Conservation (phyloP, 768 basidiomycete genomes). For the Tylopilus subfusipes region DNA sequence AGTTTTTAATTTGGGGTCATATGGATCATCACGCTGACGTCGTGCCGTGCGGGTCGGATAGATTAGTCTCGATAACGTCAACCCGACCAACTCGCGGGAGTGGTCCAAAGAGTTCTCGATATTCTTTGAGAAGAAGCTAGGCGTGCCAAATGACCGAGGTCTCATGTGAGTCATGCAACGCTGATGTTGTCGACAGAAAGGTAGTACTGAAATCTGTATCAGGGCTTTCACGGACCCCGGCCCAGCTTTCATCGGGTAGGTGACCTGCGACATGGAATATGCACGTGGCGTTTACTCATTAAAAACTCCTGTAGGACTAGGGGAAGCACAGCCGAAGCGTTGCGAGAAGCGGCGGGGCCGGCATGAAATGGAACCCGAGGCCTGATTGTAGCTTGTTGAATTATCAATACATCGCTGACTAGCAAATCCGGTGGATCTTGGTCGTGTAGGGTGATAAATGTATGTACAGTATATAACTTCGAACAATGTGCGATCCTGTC, state of each 20-base stretch:
- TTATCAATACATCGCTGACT: too few relatives aligned
- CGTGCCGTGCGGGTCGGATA: slow-evolving; percentile 28
- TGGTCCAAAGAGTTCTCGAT: slow-evolving; percentile 56
- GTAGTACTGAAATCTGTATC: neutral
- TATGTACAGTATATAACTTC: too few relatives aligned
- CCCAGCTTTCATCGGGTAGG: slow-evolving; percentile 24
- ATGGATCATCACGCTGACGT: neutral
- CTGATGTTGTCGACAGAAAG: neutral
- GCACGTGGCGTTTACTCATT: neutral
- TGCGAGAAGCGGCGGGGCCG: slow-evolving; percentile 1
- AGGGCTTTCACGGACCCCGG: slow-evolving; percentile 30
- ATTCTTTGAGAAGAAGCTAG: slow-evolving; percentile 54
- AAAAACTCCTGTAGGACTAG: slow-evolving; percentile 2
- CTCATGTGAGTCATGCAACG: slow-evolving; percentile 46
- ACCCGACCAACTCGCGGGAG: slow-evolving; percentile 40
- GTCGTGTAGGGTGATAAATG: too few relatives aligned
- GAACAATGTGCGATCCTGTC: too few relatives aligned
- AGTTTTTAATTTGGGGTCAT: neutral
- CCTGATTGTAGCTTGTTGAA: too few relatives aligned
- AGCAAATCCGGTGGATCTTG: too few relatives aligned
- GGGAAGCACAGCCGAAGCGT: slow-evolving; percentile 14
- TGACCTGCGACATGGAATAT: neutral
- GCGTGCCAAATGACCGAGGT: slow-evolving; percentile 48
- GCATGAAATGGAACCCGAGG: too few relatives aligned
- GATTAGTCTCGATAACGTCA: slow-evolving; percentile 58